Base-by-base conservation (phyloP, 1,139 yeast genomes). In the Sugiyamaella grinbergsii region DNA sequence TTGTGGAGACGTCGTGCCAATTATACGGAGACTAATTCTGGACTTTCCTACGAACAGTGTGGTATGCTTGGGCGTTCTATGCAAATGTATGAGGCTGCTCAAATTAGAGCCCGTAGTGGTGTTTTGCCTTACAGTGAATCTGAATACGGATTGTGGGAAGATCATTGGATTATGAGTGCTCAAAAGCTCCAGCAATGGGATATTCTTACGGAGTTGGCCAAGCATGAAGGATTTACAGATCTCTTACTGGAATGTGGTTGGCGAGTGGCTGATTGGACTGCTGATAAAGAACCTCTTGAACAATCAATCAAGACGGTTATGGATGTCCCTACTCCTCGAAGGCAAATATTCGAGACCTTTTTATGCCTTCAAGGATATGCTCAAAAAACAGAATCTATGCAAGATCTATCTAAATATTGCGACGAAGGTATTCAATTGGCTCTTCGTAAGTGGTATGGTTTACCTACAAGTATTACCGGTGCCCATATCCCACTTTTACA, bases 141-240 rank as follows among this genome's bases (percentile, higher is more conserved):
- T 0, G 99, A 94, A 63, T 94, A 94, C 63, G 83, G 95, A 0
- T 74, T 94, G 42, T 94, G 99, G 99, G 99, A 94, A 71, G 98
- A 94, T 65, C 95, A 93, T 62, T 94, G 98, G 99, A 89, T 94
- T 51, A 72, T 88, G 32, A 91, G 98, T 73, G 96, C 98, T 1
- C 97, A 94, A 65, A 93, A 94, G 65, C 74, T 94, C 48, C 99
- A 94, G 65, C 98, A 93, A 58, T 94, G 99, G 99, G 98, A 94
- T 66, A 85, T 94, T 52, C 75, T 94, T 56, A 91, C 98, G 0
- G 99, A 94, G 62, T 76, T 94, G 44, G 98, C 99, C 2, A 89
- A 93, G 63, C 98, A 94, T 64, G 99, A 94, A 74, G 97, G 97
- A 0, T 94, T 91, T 64, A 89, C 97, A 0, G 99, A 94, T 64